A percentile compares a stretch with the other conserved stretches of the same genome.
These are phyloP conservation scores for Paraconiothyrium brasiliense DNA, from an alignment of 2,329 filamentous ascomycete species.

Conservation along the genomic window DNA sequence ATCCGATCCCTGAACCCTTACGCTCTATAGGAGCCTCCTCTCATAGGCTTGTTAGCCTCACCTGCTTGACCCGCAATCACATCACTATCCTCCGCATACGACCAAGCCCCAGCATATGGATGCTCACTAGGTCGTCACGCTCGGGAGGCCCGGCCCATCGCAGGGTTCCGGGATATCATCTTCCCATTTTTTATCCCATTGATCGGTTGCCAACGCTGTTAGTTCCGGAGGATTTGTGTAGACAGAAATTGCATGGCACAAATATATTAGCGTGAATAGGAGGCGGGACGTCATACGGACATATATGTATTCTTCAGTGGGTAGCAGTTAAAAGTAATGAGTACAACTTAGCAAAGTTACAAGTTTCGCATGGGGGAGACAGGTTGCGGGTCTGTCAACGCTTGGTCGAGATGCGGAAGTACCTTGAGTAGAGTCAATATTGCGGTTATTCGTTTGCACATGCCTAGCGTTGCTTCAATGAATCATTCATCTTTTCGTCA, in stretches of 20 bases:
- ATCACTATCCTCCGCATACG: conserved; percentile 9
- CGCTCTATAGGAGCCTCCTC: conserved; percentile 58
- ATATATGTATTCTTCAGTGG: conserved; percentile 42
- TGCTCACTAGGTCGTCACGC: conserved; percentile 1
- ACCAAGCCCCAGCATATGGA: conserved; percentile 35
- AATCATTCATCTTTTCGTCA: conserved; percentile 26
- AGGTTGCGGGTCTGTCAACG: conserved; percentile 43
- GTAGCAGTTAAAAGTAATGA: conserved; percentile 31
- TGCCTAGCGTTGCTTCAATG: conserved; percentile 23
- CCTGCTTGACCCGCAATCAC: conserved; percentile 67
- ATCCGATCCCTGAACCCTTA: conserved; percentile 85
- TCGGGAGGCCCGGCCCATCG: not conserved
- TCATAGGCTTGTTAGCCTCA: conserved; percentile 58
- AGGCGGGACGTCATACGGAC: conserved; percentile 26
- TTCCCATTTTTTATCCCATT: conserved; percentile 28
- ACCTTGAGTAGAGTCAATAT: conserved; percentile 31
- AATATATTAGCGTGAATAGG: conserved; percentile 34
- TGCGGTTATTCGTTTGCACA: conserved; percentile 30
- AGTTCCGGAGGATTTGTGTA: conserved; percentile 36
- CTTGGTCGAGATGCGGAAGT: conserved; percentile 29
- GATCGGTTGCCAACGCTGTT: conserved; percentile 27
- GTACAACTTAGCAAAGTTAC: conserved; percentile 35
- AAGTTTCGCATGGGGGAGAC: conserved; percentile 20
- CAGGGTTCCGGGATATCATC: not conserved
- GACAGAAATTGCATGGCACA: conserved; percentile 45